Conservation (phyloP, 2,329 filamentous ascomycete species). For the Sphaerulina musiva region DNA sequence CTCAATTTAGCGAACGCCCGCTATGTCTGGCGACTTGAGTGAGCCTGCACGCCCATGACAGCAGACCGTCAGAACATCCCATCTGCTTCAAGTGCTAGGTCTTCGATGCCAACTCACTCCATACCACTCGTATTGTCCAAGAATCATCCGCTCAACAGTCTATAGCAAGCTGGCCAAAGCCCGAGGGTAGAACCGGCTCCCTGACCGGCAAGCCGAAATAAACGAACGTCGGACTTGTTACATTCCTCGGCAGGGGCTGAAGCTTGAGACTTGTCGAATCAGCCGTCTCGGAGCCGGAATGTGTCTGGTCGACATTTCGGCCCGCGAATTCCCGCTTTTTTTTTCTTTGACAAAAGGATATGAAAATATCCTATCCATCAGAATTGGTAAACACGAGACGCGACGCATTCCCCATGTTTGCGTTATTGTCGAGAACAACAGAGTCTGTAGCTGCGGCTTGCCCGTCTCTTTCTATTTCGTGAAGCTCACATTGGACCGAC, state of each 20-base stretch:
- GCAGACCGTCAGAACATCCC: too few species aligned
- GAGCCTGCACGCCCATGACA: not conserved
- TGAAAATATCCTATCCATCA: too few species aligned
- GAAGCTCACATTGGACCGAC: slow-evolving; percentile 4
- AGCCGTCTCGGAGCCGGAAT: not conserved
- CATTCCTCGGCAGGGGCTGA: not conserved
- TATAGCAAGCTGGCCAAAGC: too few species aligned
- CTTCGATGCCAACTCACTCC: too few species aligned
- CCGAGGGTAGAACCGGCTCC: too few species aligned
- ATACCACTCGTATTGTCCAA: too few species aligned
- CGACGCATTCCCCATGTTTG: not conserved
- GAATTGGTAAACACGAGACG: not conserved
- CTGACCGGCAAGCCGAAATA: not conserved
- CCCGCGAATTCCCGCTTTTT: not conserved
- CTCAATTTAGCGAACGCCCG: not conserved
- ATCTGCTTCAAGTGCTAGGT: too few species aligned
- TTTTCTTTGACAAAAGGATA: too few species aligned
- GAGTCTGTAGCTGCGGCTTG: not conserved
- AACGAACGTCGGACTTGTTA: not conserved
- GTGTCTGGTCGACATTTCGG: not conserved
- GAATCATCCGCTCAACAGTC: too few species aligned
- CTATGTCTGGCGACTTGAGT: not conserved
- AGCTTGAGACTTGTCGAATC: not conserved
- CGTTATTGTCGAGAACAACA: not conserved
- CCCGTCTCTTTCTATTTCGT: not conserved